These are phyloP conservation scores for Lactarius vividus DNA, from an alignment of 768 basidiomycete genomes.

Conservation along the genomic window DNA sequence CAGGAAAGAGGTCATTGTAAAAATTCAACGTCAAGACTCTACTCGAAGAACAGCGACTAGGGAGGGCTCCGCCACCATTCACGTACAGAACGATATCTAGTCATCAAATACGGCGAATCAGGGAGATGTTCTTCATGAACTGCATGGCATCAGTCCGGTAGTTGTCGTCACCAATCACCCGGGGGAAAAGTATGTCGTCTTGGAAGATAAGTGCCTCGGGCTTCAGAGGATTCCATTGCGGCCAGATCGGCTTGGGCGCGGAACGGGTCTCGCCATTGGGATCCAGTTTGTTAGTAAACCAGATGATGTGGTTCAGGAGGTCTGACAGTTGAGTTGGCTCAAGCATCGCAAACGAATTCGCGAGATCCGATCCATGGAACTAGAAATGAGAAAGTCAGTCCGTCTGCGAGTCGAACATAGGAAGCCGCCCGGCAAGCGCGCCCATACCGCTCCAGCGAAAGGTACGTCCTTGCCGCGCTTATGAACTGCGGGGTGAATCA, in stretches of 20 bases:
- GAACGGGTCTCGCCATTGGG: slow-evolving; percentile 18
- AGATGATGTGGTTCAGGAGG: slow-evolving; percentile 22
- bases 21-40: neutral
- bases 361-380: slow-evolving; percentile 16
- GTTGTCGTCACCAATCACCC: slow-evolving; percentile 15
- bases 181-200: slow-evolving; percentile 6
- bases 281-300: slow-evolving; percentile 19
- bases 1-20: neutral
- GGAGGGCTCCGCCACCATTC: neutral
- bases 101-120: slow-evolving; percentile 18
- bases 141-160: slow-evolving; percentile 17
- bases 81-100: neutral
- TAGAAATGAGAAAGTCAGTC: slow-evolving; percentile 5
- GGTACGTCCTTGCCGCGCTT: slow-evolving; percentile 23
- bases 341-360: slow-evolving; percentile 8
- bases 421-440: neutral
- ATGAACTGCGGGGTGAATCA: slow-evolving; percentile 1
- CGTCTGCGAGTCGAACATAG: neutral
- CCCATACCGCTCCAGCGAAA: slow-evolving; percentile 22
- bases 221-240: slow-evolving; percentile 11
- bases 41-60: slow-evolving; percentile 5
- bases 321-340: neutral
- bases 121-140: slow-evolving; percentile 20
- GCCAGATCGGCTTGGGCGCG: slow-evolving; percentile 14
- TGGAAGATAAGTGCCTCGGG: slow-evolving; percentile 21